A percentile compares a stretch with the other conserved stretches of the same genome.
phyloP scores from a whole-genome alignment of 345 rosid species.

The Alliaria petiolata region DNA sequence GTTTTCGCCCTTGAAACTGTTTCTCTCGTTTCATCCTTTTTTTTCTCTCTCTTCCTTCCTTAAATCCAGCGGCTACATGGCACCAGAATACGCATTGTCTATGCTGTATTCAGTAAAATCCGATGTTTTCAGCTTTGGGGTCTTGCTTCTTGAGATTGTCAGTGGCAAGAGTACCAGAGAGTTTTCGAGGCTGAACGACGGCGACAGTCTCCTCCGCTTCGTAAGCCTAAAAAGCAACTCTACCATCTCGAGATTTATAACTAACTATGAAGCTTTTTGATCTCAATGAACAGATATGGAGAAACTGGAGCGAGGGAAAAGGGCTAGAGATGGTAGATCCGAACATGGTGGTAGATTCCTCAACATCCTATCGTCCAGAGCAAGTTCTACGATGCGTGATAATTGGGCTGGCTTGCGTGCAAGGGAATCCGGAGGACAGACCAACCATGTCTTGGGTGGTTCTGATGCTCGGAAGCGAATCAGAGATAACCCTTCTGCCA shows the following conservation, averaged over 20 bases:
- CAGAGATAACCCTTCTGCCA: no score
- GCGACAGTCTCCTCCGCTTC: neutral
- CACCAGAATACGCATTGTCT: neutral
- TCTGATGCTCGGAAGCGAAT: no score
- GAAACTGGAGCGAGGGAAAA: constrained; percentile 36
- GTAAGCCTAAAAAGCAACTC: neutral
- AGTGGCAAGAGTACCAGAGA: neutral
- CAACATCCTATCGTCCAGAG: no score
- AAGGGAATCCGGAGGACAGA: no score
- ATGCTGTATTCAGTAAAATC: neutral
- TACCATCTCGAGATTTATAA: neutral
- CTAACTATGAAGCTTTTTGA: neutral
- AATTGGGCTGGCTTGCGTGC: no score
- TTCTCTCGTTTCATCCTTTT: no score
- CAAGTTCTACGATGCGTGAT: no score
- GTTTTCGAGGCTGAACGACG: neutral
- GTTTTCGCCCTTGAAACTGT: no score
- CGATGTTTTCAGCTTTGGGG: neutral
- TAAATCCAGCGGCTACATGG: neutral
- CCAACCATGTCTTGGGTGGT: no score
- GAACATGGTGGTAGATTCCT: no score
- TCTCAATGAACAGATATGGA: constrained; percentile 47
- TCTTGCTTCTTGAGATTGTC: neutral
- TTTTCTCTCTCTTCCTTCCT: no score
- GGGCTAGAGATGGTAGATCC: constrained; percentile 42